Percentiles rank a stretch among this genome's conserved stretches.
Evolutionary conservation across 2,329 filamentous ascomycete genomes (phyloP).

Genomic region (Fusarium cyanostomum): DNA sequence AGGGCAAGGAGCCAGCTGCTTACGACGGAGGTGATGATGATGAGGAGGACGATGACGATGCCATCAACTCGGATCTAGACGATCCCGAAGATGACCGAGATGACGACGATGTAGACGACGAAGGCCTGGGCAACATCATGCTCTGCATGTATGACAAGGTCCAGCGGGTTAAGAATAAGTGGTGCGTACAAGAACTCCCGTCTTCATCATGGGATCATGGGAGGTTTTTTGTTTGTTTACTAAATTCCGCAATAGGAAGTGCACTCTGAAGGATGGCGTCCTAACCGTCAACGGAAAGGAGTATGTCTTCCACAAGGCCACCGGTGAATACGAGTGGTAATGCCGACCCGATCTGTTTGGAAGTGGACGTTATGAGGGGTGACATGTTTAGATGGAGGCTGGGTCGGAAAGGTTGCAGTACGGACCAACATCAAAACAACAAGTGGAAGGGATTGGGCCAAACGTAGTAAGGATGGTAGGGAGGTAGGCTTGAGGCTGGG

Average conservation of each 20-base stretch:
- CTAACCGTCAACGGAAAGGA: slow-evolving; percentile 93
- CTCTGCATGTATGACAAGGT: slow-evolving; percentile 99
- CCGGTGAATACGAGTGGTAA: slow-evolving; percentile 97
- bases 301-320: slow-evolving; percentile 97
- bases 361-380: background rate
- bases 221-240: slow-evolving; percentile 15
- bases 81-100: slow-evolving; percentile 88
- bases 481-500: slow-evolving; percentile 13
- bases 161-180: slow-evolving; percentile 98
- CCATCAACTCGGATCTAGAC: slow-evolving; percentile 98
- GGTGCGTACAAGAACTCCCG: slow-evolving; percentile 58
- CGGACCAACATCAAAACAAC: slow-evolving; percentile 28
- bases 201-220: background rate
- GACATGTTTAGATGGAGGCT: slow-evolving; percentile 10
- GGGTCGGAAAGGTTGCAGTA: background rate
- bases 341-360: background rate
- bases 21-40: slow-evolving; percentile 70
- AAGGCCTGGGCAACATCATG: slow-evolving; percentile 88
- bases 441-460: background rate
- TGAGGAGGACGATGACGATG: slow-evolving; percentile 82
- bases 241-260: slow-evolving; percentile 73
- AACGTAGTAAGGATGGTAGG: slow-evolving; percentile 7
- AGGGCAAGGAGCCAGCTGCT: slow-evolving; percentile 56
- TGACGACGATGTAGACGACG: slow-evolving; percentile 88
- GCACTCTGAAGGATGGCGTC: slow-evolving; percentile 95